These are phyloP conservation scores for Buddleja alternifolia DNA, from an alignment of 257 asterid genomes.

Conservation along the genomic window DNA sequence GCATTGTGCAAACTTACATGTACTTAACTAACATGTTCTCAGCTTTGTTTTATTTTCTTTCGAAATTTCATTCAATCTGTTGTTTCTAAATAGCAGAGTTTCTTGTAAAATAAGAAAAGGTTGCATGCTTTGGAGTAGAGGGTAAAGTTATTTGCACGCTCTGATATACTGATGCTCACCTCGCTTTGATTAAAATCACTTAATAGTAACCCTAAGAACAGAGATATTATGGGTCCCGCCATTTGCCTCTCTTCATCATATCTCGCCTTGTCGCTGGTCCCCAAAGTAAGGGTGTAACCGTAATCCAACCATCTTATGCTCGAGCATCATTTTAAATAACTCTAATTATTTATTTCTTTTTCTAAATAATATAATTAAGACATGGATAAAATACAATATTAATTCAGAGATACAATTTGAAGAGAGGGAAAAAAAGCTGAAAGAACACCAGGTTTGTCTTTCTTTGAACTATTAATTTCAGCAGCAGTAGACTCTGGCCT, in stretches of 20 bases:
- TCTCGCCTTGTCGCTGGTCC: not conserved
- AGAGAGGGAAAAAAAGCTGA: not conserved
- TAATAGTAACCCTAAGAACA: not conserved
- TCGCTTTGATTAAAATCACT: not conserved
- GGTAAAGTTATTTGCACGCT: not conserved
- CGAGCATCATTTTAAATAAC: not conserved
- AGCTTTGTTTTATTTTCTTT: constrained; percentile 12
- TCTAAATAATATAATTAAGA: not conserved
- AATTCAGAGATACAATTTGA: not conserved
- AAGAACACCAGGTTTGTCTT: not conserved
- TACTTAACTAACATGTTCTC: constrained; percentile 9
- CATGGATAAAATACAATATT: not conserved
- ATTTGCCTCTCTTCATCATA: not conserved
- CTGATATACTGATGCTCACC: not conserved
- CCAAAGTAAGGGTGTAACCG: too few relatives aligned
- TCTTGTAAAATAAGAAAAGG: constrained; percentile 12
- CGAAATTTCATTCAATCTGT: not conserved
- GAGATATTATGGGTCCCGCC: constrained; percentile 1
- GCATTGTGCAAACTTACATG: not conserved
- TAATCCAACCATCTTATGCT: not conserved
- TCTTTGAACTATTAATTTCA: not conserved
- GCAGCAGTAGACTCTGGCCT: not conserved
- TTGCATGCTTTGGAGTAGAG: constrained; percentile 1
- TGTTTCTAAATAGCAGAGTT: not conserved
- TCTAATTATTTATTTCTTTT: not conserved